These are phyloP conservation scores for Spergularia marina DNA, from an alignment of 148 eudicot species.

Conservation along the genomic window DNA sequence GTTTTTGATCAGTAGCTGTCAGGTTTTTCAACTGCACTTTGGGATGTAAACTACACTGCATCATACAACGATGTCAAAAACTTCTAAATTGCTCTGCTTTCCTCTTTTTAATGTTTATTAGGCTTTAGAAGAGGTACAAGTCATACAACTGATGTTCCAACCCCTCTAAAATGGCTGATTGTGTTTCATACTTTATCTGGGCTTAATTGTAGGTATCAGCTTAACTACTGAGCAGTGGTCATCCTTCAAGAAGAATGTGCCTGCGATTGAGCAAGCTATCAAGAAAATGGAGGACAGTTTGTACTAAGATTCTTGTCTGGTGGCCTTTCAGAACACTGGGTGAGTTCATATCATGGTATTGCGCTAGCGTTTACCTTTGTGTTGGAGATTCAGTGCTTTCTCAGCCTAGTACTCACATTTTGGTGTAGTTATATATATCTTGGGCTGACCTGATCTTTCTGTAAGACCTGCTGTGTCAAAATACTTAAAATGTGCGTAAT, in stretches of 20 bases:
- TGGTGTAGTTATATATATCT: not conserved
- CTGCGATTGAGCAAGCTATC: slow-evolving; percentile 85
- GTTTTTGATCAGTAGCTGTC: too few relatives aligned
- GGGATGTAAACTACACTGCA: not conserved
- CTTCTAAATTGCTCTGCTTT: too few relatives aligned
- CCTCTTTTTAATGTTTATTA: too few relatives aligned
- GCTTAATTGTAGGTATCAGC: slow-evolving; percentile 61
- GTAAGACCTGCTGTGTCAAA: slow-evolving; percentile 3
- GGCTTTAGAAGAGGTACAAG: not conserved
- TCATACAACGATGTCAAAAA: not conserved
- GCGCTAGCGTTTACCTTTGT: not conserved
- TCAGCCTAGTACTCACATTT: not conserved
- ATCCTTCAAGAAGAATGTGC: slow-evolving; percentile 62
- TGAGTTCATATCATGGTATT: not conserved
- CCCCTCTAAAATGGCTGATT: not conserved
- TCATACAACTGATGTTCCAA: not conserved
- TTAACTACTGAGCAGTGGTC: slow-evolving; percentile 88
- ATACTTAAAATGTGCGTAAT: not conserved
- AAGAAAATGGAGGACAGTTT: slow-evolving; percentile 51
- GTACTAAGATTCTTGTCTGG: slow-evolving; percentile 11
- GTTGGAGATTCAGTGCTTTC: not conserved
- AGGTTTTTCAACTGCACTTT: not conserved
- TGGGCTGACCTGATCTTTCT: not conserved
- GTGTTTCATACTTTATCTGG: not conserved
- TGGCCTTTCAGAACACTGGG: not conserved